Conservation (phyloP, 371 early-diverging fungal species). For the Choanephora cucurbitarum region DNA sequence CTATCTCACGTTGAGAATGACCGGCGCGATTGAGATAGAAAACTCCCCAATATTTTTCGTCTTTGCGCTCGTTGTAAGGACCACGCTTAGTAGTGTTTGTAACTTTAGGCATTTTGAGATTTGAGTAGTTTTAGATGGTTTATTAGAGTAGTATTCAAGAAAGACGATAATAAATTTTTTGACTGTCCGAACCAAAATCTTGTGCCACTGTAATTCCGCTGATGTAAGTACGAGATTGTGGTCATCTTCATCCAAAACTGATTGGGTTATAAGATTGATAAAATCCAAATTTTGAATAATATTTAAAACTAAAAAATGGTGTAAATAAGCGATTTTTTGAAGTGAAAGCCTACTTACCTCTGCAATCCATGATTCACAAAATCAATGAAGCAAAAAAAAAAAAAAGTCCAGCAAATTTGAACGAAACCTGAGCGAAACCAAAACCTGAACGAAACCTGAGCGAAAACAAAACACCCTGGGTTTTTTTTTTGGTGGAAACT, state of each 20-base stretch:
- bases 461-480: neutral
- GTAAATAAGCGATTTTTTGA: conserved; percentile 9
- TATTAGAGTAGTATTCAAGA: no score
- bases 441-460: conserved; percentile 7
- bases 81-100: no score
- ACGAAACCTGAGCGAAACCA: conserved; percentile 2
- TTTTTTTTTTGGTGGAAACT: conserved; percentile 10
- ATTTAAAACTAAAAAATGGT: conserved; percentile 13
- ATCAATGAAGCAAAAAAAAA: no score
- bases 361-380: conserved; percentile 8
- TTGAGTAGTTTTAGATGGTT: no score
- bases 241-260: conserved; percentile 11
- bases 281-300: conserved; percentile 11
- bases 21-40: no score
- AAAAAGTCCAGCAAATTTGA: conserved; percentile 6
- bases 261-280: conserved; percentile 7
- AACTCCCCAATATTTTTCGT: no score
- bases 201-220: conserved; percentile 9
- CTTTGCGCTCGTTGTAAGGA: no score
- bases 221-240: conserved; percentile 9
- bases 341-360: conserved; percentile 11
- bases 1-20: no score
- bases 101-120: no score
- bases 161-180: conserved; percentile 3
- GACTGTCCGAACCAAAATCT: no score